phyloP scores from a whole-genome alignment of 805 yeast species.

The Ogataea zsoltii region DNA sequence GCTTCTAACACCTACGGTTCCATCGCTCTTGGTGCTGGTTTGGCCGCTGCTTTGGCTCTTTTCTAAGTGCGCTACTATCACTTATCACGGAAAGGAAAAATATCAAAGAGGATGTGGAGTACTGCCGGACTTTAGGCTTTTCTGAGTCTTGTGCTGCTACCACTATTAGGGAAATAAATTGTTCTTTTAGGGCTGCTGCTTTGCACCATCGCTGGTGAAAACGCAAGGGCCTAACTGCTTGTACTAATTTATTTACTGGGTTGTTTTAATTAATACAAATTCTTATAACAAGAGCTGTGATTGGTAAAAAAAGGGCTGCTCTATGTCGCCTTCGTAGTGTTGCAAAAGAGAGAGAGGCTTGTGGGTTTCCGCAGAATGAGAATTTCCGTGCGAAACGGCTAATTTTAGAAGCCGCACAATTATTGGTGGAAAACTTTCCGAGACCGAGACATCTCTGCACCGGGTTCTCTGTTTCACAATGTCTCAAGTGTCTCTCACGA shows the following conservation, averaged over 20 bases:
- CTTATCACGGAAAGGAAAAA: slow-evolving; percentile 10
- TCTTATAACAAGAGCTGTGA: slow-evolving; percentile 1
- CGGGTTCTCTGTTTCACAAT: background rate
- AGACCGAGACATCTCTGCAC: background rate
- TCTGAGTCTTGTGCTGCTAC: background rate
- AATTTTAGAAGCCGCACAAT: background rate
- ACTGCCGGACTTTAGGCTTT: background rate
- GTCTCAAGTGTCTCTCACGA: too few species aligned
- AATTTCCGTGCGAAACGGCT: background rate
- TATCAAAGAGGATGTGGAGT: slow-evolving; percentile 5
- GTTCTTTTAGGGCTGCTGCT: slow-evolving; percentile 2
- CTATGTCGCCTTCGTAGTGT: too few species aligned
- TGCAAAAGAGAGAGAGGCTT: too few species aligned
- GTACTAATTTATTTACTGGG: slow-evolving; percentile 22
- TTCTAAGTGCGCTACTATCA: slow-evolving; percentile 29
- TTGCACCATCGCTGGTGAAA: slow-evolving; percentile 1
- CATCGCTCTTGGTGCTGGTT: slow-evolving; percentile 79
- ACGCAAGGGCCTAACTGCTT: slow-evolving; percentile 6
- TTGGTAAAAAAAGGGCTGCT: too few species aligned
- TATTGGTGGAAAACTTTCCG: too few species aligned
- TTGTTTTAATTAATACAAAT: slow-evolving; percentile 12
- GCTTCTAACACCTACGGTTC: slow-evolving; percentile 52
- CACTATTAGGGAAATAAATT: slow-evolving; percentile 6
- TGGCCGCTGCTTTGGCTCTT: slow-evolving; percentile 73
- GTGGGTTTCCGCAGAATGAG: too few species aligned